phyloP scores from a whole-genome alignment of 2,329 filamentous ascomycete genomes.

The Cladophialophora exuberans region DNA sequence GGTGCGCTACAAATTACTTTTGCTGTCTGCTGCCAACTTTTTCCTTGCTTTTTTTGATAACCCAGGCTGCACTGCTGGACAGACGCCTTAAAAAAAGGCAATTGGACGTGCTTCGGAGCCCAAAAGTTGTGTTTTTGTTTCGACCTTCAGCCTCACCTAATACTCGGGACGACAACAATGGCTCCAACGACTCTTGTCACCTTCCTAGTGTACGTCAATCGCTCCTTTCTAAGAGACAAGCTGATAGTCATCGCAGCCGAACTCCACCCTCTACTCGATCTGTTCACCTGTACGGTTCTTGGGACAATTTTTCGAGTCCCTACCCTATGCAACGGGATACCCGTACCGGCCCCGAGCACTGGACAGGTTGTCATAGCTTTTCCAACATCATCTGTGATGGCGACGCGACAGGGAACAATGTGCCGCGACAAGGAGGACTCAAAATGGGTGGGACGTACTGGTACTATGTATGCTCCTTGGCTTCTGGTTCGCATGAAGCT shows the following conservation, averaged over 20 bases:
- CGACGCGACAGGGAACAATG: slow-evolving; percentile 57
- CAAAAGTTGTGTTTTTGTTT: slow-evolving; percentile 4
- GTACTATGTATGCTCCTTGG: slow-evolving; percentile 74
- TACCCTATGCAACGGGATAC: slow-evolving; percentile 82
- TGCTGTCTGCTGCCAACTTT: neutral
- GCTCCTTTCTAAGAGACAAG: slow-evolving; percentile 10
- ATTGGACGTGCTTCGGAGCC: neutral
- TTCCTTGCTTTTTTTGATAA: slow-evolving; percentile 5
- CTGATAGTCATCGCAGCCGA: slow-evolving; percentile 35
- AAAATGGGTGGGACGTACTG: slow-evolving; percentile 94
- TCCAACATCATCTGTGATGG: slow-evolving; percentile 84
- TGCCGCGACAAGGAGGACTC: slow-evolving; percentile 70
- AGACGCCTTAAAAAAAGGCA: neutral
- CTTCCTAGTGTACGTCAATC: slow-evolving; percentile 37
- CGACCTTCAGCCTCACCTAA: slow-evolving; percentile 10
- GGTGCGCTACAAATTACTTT: slow-evolving; percentile 6
- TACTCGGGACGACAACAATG: slow-evolving; percentile 27
- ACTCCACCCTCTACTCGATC: slow-evolving; percentile 52
- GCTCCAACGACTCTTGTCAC: slow-evolving; percentile 37
- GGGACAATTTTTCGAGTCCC: slow-evolving; percentile 85
- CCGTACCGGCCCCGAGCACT: slow-evolving; percentile 73
- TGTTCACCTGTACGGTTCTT: slow-evolving; percentile 84
- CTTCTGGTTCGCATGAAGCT: slow-evolving; percentile 4
- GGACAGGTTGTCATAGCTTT: slow-evolving; percentile 87
- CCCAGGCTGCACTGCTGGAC: slow-evolving; percentile 13